Conservation (phyloP, 106 monocot species). For the Xerophyta viscosa region DNA sequence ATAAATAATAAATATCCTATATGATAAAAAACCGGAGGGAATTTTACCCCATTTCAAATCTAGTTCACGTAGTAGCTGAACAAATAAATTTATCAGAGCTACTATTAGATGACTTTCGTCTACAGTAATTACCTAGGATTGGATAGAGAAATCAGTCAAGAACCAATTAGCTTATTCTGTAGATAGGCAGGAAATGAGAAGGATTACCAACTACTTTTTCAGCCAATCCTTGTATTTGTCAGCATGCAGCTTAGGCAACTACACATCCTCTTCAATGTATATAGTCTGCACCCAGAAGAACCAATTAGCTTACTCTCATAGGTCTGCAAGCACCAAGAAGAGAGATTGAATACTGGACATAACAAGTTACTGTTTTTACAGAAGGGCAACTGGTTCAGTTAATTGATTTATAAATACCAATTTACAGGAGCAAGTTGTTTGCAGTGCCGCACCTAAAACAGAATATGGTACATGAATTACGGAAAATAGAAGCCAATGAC, state of each 20-base stretch:
- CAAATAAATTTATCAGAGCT: no score
- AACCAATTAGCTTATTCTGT: no score
- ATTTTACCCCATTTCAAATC: no score
- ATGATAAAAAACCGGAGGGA: no score
- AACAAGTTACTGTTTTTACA: not conserved
- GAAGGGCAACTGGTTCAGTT: no score
- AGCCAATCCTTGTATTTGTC: slow-evolving; percentile 85
- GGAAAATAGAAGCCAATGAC: not conserved
- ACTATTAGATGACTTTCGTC: no score
- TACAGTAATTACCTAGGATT: no score
- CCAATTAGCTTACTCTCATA: slow-evolving; percentile 75
- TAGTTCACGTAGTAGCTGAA: no score
- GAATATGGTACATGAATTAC: not conserved
- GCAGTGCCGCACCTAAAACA: slow-evolving; percentile 88
- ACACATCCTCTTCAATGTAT: slow-evolving; percentile 58
- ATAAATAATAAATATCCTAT: no score
- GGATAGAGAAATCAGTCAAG: no score
- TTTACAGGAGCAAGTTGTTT: slow-evolving; percentile 93
- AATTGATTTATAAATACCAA: slow-evolving; percentile 6
- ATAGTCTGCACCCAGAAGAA: no score
- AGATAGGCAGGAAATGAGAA: no score
- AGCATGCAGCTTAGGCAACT: slow-evolving; percentile 91
- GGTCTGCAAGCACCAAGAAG: slow-evolving; percentile 29
- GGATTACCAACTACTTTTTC: slow-evolving; percentile 51
- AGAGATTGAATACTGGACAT: not conserved